Conservation (phyloP, 345 rosid genomes). For the Diplotaxis tenuifolia region DNA sequence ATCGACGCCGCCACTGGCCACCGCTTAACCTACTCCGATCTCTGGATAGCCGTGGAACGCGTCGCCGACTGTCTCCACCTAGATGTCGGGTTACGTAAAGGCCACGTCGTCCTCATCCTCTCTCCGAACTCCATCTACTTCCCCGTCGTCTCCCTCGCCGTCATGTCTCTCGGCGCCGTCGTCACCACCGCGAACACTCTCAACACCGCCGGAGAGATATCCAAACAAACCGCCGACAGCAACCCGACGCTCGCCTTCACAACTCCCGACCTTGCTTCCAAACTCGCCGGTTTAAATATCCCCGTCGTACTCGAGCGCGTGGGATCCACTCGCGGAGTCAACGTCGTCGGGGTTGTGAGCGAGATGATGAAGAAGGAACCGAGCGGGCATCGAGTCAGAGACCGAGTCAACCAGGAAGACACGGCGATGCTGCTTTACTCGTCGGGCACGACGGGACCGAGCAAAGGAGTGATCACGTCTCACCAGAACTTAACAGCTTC, state of each 20-base stretch:
- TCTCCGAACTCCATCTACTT: conserved; percentile 76
- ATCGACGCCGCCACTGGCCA: conserved; percentile 71
- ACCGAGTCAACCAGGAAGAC: conserved; percentile 63
- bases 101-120: conserved; percentile 69
- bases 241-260: conserved; percentile 65
- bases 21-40: conserved; percentile 54
- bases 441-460: conserved; percentile 80
- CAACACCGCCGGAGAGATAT: conserved; percentile 69
- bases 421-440: conserved; percentile 80
- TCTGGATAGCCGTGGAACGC: conserved; percentile 69
- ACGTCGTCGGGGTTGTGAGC: conserved; percentile 39
- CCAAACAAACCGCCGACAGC: conserved; percentile 61
- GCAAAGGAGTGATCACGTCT: conserved; percentile 79
- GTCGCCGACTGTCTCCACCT: conserved; percentile 49
- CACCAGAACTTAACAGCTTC: conserved; percentile 62
- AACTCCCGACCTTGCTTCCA: conserved; percentile 44
- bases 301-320: conserved; percentile 47
- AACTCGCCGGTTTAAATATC: conserved; percentile 43
- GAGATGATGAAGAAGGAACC: conserved; percentile 48
- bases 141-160: conserved; percentile 73
- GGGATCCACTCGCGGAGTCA: conserved; percentile 2
- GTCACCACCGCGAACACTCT: conserved; percentile 85
- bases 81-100: conserved; percentile 61
- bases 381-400: conserved; percentile 40
- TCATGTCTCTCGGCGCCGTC: conserved; percentile 81